phyloP scores from a whole-genome alignment of 108 stramenopile species.

The Cyclotella cryptica region DNA sequence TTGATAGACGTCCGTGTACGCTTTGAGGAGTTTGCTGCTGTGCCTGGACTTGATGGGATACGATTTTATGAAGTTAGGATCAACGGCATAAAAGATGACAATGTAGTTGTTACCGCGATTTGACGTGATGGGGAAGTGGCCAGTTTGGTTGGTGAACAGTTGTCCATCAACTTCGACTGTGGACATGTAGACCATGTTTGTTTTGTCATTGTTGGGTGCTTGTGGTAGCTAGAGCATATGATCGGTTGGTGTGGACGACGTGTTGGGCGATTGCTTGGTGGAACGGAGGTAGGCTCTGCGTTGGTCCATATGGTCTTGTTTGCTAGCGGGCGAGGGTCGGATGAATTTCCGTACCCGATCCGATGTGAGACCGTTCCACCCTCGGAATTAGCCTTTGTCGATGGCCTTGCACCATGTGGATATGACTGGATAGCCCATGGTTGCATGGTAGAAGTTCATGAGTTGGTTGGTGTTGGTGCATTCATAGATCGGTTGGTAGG shows the following conservation, averaged over 20 bases:
- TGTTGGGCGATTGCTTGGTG: slow-evolving; percentile 25
- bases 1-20: not conserved
- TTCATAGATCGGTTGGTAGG: not conserved
- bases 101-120: slow-evolving; percentile 37
- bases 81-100: slow-evolving; percentile 48
- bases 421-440: not conserved
- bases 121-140: slow-evolving; percentile 39
- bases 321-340: slow-evolving; percentile 17
- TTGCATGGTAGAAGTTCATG: not conserved
- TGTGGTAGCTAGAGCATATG: not conserved
- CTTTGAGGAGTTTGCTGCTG: not conserved
- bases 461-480: not conserved
- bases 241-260: not conserved
- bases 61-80: slow-evolving; percentile 42
- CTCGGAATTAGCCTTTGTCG: slow-evolving; percentile 5
- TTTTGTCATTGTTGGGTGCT: slow-evolving; percentile 11
- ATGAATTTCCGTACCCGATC: slow-evolving; percentile 4
- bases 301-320: slow-evolving; percentile 47
- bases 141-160: slow-evolving; percentile 48
- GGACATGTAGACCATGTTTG: slow-evolving; percentile 25
- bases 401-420: slow-evolving; percentile 4
- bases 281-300: slow-evolving; percentile 8
- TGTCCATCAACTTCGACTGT: slow-evolving; percentile 13
- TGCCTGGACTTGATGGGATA: slow-evolving; percentile 22
- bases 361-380: slow-evolving; percentile 35